These are phyloP conservation scores for Uromyces viciae-fabae DNA, from an alignment of 1,284 basidiomycete genomes.

Conservation along the genomic window DNA sequence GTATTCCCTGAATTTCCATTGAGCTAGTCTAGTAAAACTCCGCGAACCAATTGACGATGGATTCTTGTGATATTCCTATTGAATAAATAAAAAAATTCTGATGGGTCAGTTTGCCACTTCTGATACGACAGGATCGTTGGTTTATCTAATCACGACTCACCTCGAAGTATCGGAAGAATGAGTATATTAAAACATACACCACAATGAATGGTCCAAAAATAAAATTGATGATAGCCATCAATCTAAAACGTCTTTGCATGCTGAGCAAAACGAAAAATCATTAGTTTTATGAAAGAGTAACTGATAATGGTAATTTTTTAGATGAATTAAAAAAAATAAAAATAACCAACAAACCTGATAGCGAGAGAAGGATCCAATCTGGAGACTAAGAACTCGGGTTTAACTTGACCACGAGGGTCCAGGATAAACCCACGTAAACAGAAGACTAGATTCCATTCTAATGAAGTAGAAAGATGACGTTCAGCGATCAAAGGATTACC, in stretches of 20 bases:
- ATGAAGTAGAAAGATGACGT: constrained; percentile 67
- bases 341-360: constrained; percentile 64
- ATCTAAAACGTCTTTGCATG: constrained; percentile 76
- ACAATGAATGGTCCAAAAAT: constrained; percentile 96
- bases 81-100: neutral
- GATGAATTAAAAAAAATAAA: neutral
- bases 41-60: constrained; percentile 87
- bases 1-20: constrained; percentile 99
- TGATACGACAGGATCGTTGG: neutral
- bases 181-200: constrained; percentile 92
- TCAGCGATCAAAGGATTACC: constrained; percentile 44
- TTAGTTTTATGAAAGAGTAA: neutral
- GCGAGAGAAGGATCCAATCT: constrained; percentile 73
- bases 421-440: constrained; percentile 93
- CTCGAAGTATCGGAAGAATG: constrained; percentile 99
- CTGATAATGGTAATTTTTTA: neutral
- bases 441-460: constrained; percentile 95
- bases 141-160: constrained; percentile 12
- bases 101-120: neutral
- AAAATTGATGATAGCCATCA: constrained; percentile 92
- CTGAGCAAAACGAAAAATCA: constrained; percentile 57
- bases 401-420: constrained; percentile 76
- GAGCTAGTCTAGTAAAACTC: constrained; percentile 86
- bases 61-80: constrained; percentile 90
- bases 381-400: constrained; percentile 82